Base-by-base conservation (phyloP, 805 yeast species). In the Candida ascalaphidarum region DNA sequence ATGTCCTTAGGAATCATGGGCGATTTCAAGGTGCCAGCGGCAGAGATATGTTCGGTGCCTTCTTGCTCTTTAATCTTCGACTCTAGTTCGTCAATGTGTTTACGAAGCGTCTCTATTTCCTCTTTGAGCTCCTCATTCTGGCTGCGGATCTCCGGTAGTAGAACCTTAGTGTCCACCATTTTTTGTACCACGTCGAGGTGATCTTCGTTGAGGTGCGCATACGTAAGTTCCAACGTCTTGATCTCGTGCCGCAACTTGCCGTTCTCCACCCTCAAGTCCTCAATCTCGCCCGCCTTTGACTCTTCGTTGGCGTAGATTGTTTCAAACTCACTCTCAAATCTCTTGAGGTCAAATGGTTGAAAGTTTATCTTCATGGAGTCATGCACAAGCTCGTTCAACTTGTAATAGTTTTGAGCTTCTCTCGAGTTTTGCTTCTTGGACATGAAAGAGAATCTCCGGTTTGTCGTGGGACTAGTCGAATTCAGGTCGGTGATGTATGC, bases 131-230 rank as follows among this genome's bases (percentile, higher is more conserved):
- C 82, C 15, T 60, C 67, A 35, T 83, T 82, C 22, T 84, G 94
- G 41, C 83, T 89, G 27, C 69, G 62, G 15, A 89, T 51, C 19
- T 80, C 78, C 2, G 94, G 95, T 15, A 81, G 63, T 30, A 65
- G 70, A 22, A 88, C 71, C 44, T 92, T 77, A 22, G 82, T 79
- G 37, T 74, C 74, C 19, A 89, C 85, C 77, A 92, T 74, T 39
- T 77, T 84, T 54, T 88, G 89, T 4, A 95, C 94, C 21, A 86
- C 73, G 30, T 74, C 81, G 17, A 86, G 73, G 52, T 92, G 96
- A 45, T 88, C 96, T 35, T 73, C 65, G 47, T 83, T 85, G 34
- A 89, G 58, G 2, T 73, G 59, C 3, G 79, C 72, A 44, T 77
- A 77, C 14, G 78, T 71, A 11, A 75, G 64, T 51, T 85, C 95